Base-by-base conservation (phyloP, 305 asterid species). In the Petunia hybrid region DNA sequence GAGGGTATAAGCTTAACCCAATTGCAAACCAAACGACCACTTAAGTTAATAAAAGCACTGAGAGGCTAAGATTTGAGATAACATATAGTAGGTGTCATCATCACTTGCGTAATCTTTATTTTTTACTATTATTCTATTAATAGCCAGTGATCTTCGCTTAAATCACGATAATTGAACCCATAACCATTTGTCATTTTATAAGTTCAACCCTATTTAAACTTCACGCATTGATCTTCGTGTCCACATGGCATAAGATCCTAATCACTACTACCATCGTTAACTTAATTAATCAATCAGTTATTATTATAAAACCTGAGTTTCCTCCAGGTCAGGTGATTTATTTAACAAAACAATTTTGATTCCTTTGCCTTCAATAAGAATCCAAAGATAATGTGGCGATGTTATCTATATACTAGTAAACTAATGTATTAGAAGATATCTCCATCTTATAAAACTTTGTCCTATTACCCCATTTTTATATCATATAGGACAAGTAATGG, bases 201-300 rank as follows among this genome's bases (percentile, higher is more conserved):
- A 45, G n/a, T 45, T 45, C 59, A 70, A 70, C 12, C 4, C 57
- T 71, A 46, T 22, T 8, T 68, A 65, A 80, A 43, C 61, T 64
- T 8, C 3, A 1, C 36, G 41, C 79, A 64, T 66, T 45, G 65
- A 42, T 65, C 46, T 74, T 63, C 5, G 4, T 63, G 66, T 79
- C 83, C 40, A 79, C 59, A 22, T 60, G 73, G 68, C 76, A 40
- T 65, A 35, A 79, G 60, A 70, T 46, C 69, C 67, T 60, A 38
- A 45, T 36, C 31, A 56, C 57, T 60, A 69, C 46, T 48, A 46
- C 77, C 12, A 3, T 71, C 3, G 61, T 71, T 5, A 71, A 46
- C 61, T 71, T 71, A 71, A 71, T 10, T 71, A 65, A 65, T 65
- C 71, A 65, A 65, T 4, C 41, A n/a, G 6, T 6, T 40, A 67